Base-by-base conservation (phyloP, 495 filamentous ascomycete genomes). In the Apodospora peruviana region DNA sequence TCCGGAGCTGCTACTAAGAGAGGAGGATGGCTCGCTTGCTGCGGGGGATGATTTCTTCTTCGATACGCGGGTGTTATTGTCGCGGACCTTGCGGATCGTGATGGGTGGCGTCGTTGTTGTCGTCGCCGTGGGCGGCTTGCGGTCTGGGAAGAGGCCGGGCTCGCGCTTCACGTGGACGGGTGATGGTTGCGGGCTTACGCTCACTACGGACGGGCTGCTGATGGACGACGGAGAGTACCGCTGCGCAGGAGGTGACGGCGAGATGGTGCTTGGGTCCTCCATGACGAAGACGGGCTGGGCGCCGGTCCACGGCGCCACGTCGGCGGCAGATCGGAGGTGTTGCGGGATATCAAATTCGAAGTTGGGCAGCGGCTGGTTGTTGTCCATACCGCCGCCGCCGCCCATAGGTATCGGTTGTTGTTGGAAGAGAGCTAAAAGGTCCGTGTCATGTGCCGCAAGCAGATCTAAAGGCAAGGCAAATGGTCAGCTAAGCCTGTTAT, bases 221-320 rank as follows among this genome's bases (percentile, higher is more conserved):
- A 48, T 29, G n/a, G 60, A 57, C n/a, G 57, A 56, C 16, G 47
- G 61, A 12, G 58, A 61, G 23, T 64, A 54, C 3, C 54, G 58
- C 22, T 61, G 59, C 18, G 43, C 51, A 5, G 70, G 62, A 11
- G 64, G 65, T 7, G 60, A 60, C 0, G 64, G 58, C 5, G 66
- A 64, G 43, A 57, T 40, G 47, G 59, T 51, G 21, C 38, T 63
- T 22, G 56, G 55, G 32, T 70, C 69, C 16, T 73, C 68, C 40
- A 66, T 58, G 25, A 60, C 37, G 43, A 69, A 60, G 25, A 66
- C 58, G 21, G 62, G 58, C 40, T 60, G 59, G 25, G 55, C 48
- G 25, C 65, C 59, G 37, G 64, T 61, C 72, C 72, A 75, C 38
- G 70, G 68, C 38, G 64, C 56, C 24, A 62, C 60, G 25, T 69